phyloP scores from a whole-genome alignment of 2,329 filamentous ascomycete species.

The Botrytis cinerea region DNA sequence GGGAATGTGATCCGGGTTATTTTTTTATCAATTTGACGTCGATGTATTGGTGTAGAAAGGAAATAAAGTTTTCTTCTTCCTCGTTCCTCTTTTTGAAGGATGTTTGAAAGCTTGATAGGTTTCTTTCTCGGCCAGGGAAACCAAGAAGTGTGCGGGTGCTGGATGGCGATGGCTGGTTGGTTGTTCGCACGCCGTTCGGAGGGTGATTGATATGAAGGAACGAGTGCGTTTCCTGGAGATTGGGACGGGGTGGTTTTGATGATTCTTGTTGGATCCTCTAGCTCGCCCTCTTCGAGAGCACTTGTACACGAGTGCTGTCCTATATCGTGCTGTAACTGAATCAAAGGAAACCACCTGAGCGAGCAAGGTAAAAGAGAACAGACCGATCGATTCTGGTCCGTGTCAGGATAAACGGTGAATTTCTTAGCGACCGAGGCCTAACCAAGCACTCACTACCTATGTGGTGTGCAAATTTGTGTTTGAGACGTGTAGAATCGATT shows the following conservation, averaged over 20 bases:
- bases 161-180: constrained; percentile 1
- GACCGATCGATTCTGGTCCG: background rate
- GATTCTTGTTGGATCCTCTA: constrained; percentile 2
- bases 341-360: background rate
- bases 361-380: constrained; percentile 5
- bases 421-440: constrained; percentile 31
- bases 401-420: constrained; percentile 20
- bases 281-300: background rate
- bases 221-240: background rate
- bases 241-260: background rate
- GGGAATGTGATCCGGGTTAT: background rate
- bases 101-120: background rate
- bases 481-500: constrained; percentile 3
- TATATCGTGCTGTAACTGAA: constrained; percentile 4
- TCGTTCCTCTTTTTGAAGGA: background rate
- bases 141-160: background rate
- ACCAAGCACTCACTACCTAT: background rate
- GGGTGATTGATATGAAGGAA: background rate
- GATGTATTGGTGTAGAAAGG: background rate
- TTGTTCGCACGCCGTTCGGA: background rate
- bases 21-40: background rate
- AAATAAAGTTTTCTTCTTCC: background rate
- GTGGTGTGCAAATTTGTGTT: constrained; percentile 11
- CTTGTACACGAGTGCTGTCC: background rate
- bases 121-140: background rate